These are phyloP conservation scores for Suillus subalutaceus DNA, from an alignment of 768 basidiomycete genomes.

Conservation along the genomic window DNA sequence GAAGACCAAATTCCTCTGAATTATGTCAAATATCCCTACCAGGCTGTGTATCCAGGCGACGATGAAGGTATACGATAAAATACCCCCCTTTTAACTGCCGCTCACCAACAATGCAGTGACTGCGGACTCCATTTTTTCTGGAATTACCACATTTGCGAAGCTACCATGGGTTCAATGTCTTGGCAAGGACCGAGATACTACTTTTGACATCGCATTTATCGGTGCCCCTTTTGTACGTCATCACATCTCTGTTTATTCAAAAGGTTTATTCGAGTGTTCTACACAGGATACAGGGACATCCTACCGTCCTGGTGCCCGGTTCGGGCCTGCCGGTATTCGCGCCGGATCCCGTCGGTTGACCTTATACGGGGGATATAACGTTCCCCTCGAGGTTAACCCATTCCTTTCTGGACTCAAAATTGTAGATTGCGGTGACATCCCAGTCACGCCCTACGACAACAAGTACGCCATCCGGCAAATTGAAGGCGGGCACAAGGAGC, in stretches of 20 bases:
- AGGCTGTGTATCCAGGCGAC: constrained; percentile 58
- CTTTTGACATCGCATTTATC: constrained; percentile 82
- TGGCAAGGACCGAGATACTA: constrained; percentile 53
- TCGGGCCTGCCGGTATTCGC: constrained; percentile 84
- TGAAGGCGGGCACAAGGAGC: constrained; percentile 68
- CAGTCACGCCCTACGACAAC: constrained; percentile 80
- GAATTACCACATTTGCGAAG: constrained; percentile 84
- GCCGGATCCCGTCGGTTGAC: constrained; percentile 77
- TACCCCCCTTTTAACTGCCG: not conserved
- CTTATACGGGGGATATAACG: constrained; percentile 78
- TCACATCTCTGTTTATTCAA: not conserved
- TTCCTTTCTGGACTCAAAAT: constrained; percentile 68
- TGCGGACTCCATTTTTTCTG: constrained; percentile 79
- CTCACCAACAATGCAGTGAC: constrained; percentile 49
- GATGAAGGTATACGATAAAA: constrained; percentile 50
- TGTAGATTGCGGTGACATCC: constrained; percentile 80
- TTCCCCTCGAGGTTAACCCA: constrained; percentile 73
- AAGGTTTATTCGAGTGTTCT: constrained; percentile 4
- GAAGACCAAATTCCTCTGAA: constrained; percentile 64
- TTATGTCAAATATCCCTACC: constrained; percentile 68
- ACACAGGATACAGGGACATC: constrained; percentile 70
- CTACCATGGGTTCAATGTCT: constrained; percentile 86
- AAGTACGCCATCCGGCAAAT: constrained; percentile 74
- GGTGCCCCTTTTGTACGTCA: constrained; percentile 73
- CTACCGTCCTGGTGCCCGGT: constrained; percentile 82